Evolutionary conservation across 805 yeast genomes (phyloP).

Genomic region (Candida coquimbonensis): DNA sequence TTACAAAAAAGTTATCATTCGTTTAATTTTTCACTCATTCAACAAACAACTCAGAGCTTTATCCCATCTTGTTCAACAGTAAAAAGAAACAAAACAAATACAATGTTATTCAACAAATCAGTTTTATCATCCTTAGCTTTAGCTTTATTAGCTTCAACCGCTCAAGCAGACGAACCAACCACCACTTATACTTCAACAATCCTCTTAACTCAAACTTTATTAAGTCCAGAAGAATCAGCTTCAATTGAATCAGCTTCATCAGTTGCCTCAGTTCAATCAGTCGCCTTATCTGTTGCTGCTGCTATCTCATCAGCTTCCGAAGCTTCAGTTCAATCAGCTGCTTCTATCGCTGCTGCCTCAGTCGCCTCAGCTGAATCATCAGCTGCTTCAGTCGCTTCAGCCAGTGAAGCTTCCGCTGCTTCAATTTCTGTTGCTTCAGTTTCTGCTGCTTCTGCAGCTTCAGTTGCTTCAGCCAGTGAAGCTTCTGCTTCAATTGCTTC

Average conservation of each 20-base stretch:
- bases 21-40: neutral
- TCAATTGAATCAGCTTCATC: constrained; percentile 9
- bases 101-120: constrained; percentile 22
- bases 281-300: constrained; percentile 9
- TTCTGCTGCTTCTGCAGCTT: constrained; percentile 23
- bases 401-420: neutral
- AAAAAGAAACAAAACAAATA: neutral
- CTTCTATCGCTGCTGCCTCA: constrained; percentile 9
- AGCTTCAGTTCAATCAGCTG: constrained; percentile 19
- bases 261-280: constrained; percentile 15
- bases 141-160: constrained; percentile 13
- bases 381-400: constrained; percentile 12
- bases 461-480: constrained; percentile 28
- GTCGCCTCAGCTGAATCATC: constrained; percentile 18
- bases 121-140: constrained; percentile 26
- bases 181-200: constrained; percentile 33
- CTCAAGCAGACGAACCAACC: constrained; percentile 22
- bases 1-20: neutral
- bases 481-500: constrained; percentile 8
- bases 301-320: constrained; percentile 12
- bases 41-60: neutral
- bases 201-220: constrained; percentile 25
- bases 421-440: constrained; percentile 10
- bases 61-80: neutral
- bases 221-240: constrained; percentile 23